Base-by-base conservation (phyloP, 345 rosid species). In the Acer saccharum region DNA sequence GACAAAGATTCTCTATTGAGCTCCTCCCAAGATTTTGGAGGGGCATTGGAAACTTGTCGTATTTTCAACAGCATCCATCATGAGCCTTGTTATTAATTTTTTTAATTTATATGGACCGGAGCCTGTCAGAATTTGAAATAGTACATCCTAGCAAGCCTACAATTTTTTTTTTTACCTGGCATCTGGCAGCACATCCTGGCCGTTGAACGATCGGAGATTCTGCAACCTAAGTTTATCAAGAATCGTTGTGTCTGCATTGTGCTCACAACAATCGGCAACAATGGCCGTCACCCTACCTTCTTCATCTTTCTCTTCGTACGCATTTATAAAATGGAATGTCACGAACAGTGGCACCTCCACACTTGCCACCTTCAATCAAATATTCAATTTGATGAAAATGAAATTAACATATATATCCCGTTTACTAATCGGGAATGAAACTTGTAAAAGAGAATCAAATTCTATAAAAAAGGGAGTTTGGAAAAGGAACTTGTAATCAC, bases 301-400 rank as follows among this genome's bases (percentile, higher is more conserved):
- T 64, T 91, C 92, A 66, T 93, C 94, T 79, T 57, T 84, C 81
- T 92, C 97, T 83, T 96, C 97, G 65, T 93, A 94, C 6, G 98
- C 99, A 77, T 96, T 96, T 66, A 94, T 94, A 88, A 93, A 93
- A 82, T 96, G 99, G 85, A 96, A 93, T 13, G 96, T 92, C 70
- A 96, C 88, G 63, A 48, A 96, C 7, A 95, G 70, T 0, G 99
- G 99, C 35, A 96, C 99, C 81, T 96, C 97, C 86, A 93, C 99
- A 25, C 98, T 93, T 65, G 92, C 86, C 83, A 93, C 98, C 98
- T 95, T 76, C 71, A 76, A n/a, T 16, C 41, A 61, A 48, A 20
- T 35, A 11, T 52, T 50, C 73, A 35, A 35, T 35, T 35, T 35
- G 39, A 35, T 35, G 39, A 35, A 35, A 35, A 35, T 35, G 39